A percentile compares a stretch with the other conserved stretches of the same genome.
Evolutionary conservation across 768 basidiomycete genomes (phyloP).

Genomic region (Filobasidium wieringae): DNA sequence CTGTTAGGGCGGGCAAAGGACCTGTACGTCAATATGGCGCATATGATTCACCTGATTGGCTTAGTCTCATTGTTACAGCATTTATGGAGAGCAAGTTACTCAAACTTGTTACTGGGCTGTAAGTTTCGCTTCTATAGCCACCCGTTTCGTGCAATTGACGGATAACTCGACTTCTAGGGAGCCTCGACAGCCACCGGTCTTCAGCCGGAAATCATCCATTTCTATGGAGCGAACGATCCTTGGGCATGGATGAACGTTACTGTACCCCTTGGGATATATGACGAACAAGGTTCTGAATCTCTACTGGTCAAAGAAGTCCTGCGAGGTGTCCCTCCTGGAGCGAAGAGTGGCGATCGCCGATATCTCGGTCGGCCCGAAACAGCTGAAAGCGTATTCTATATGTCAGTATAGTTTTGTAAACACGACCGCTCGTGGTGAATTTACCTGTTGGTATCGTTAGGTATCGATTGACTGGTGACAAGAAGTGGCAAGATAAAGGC

Average conservation of each 20-base stretch:
- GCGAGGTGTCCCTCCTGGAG: conserved; percentile 28
- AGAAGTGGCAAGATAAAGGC: conserved; percentile 42
- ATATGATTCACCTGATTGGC: too few species aligned
- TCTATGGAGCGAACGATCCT: conserved; percentile 14
- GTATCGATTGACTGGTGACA: conserved; percentile 41
- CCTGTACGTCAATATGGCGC: conserved; percentile 20
- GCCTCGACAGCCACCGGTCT: conserved; percentile 26
- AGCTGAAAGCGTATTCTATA: conserved; percentile 33
- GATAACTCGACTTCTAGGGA: not conserved
- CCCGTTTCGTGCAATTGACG: not conserved
- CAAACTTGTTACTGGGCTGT: conserved; percentile 39
- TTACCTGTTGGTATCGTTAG: conserved; percentile 11
- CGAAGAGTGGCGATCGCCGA: conserved; percentile 19
- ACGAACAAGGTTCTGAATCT: not conserved
- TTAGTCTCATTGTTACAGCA: not conserved
- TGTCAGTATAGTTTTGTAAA: not conserved
- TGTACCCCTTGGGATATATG: not conserved
- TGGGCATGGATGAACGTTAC: conserved; percentile 17
- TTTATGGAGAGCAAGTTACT: conserved; percentile 32
- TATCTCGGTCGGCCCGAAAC: conserved; percentile 42
- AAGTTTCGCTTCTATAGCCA: not conserved
- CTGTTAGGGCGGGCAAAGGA: conserved; percentile 38
- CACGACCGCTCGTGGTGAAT: conserved; percentile 11
- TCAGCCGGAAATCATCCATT: conserved; percentile 34
- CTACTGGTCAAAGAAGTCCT: conserved; percentile 11